Evolutionary conservation across 345 rosid genomes (phyloP).

Genomic region (Triadica sebifera): DNA sequence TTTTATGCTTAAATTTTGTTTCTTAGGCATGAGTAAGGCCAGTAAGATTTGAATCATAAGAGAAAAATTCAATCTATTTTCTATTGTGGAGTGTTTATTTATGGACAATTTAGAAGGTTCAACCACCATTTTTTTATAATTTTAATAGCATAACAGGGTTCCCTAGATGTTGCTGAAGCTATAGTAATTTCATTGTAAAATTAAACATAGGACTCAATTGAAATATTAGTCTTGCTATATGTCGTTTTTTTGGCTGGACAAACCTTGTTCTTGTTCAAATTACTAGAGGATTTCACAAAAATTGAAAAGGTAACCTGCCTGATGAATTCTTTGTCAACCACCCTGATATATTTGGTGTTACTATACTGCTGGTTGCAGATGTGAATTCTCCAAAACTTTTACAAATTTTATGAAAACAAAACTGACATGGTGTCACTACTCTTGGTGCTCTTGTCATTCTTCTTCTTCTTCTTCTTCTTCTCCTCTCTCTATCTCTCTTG

Average conservation of each 20-base stretch:
- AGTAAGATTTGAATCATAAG: neutral
- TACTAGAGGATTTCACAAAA: neutral
- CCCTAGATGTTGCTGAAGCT: neutral
- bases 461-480: no score
- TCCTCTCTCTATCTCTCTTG: neutral
- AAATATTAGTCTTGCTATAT: neutral
- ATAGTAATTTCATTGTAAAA: neutral
- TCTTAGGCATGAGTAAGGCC: neutral
- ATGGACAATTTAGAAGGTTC: neutral
- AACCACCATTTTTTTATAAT: neutral
- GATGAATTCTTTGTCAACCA: no score
- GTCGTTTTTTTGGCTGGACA: neutral
- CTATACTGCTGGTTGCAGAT: no score
- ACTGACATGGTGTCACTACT: no score
- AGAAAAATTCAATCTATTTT: neutral
- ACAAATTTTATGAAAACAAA: no score
- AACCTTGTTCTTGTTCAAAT: neutral
- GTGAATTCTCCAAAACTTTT: no score
- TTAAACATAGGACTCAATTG: neutral
- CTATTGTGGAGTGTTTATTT: neutral
- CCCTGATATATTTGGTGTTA: no score
- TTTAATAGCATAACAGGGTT: neutral
- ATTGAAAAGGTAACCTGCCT: no score
- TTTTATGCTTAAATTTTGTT: neutral
- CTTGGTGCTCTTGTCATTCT: no score